Percentiles rank a stretch among this genome's conserved stretches.
phyloP scores from a whole-genome alignment of 2,329 filamentous ascomycete genomes.

The Geosmithia morbida region DNA sequence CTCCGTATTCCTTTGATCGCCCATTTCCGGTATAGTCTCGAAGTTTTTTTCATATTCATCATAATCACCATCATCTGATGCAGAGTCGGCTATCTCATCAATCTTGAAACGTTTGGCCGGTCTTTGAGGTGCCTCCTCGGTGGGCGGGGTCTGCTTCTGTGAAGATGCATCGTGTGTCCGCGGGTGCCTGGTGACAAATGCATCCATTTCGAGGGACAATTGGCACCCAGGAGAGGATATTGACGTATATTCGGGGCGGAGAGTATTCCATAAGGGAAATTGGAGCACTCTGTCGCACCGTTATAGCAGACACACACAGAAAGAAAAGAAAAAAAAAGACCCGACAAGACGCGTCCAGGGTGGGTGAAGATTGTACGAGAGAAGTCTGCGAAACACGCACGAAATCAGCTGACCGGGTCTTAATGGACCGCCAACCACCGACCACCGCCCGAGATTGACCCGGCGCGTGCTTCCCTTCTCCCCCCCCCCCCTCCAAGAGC shows the following conservation, averaged over 20 bases:
- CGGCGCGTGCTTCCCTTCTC: constrained; percentile 1
- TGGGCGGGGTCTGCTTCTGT: constrained; percentile 4
- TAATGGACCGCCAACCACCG: not conserved
- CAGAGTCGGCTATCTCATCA: constrained; percentile 4
- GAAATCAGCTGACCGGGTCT: constrained; percentile 22
- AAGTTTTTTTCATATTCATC: constrained; percentile 6
- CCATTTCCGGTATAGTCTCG: not conserved
- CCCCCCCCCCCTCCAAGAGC: not conserved
- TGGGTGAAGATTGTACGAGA: not conserved
- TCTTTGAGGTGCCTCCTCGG: not conserved
- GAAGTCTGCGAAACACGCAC: constrained; percentile 9
- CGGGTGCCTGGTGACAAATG: constrained; percentile 18
- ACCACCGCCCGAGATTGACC: constrained; percentile 1
- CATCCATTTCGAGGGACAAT: constrained; percentile 15
- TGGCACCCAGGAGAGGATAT: not conserved
- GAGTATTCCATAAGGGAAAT: not conserved
- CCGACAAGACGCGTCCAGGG: constrained; percentile 1
- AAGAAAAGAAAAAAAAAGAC: not conserved
- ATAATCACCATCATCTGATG: constrained; percentile 10
- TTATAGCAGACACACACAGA: no score
- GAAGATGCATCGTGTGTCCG: constrained; percentile 6
- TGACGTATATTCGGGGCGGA: not conserved
- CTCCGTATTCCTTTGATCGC: constrained; percentile 8
- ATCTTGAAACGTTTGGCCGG: constrained; percentile 17
- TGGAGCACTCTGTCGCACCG: not conserved